Evolutionary conservation across 2,329 filamentous ascomycete species (phyloP).

Genomic region (Fusarium irregulare): DNA sequence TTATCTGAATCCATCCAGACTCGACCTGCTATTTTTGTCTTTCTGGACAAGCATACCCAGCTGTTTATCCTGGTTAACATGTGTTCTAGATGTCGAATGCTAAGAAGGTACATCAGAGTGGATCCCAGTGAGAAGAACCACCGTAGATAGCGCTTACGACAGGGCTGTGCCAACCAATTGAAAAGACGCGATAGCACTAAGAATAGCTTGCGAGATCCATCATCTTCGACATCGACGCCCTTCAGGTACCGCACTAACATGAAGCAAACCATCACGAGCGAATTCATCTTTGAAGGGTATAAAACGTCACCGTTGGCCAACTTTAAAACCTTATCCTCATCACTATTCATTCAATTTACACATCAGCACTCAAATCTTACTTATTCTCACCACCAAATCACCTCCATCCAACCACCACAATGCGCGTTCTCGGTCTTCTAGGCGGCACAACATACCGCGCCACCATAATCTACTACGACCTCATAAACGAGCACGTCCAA

Average conservation of each 20-base stretch:
- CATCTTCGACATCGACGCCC: neutral
- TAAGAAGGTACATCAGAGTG: fast-evolving
- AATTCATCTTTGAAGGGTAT: neutral
- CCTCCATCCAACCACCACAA: neutral
- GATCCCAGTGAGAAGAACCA: fast-evolving
- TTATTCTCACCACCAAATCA: neutral
- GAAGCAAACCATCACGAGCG: neutral
- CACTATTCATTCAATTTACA: neutral
- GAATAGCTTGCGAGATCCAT: neutral
- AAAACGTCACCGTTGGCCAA: neutral
- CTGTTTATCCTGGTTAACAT: neutral
- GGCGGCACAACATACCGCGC: slow-evolving; percentile 11
- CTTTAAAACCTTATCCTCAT: neutral
- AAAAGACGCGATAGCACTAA: neutral
- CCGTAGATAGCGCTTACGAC: neutral
- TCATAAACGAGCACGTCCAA: slow-evolving; percentile 16
- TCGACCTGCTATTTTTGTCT: neutral
- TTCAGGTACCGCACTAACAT: neutral
- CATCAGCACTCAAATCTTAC: neutral
- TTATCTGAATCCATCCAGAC: neutral
- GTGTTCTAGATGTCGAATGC: neutral
- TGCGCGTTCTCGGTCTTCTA: slow-evolving; percentile 11
- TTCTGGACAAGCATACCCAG: neutral
- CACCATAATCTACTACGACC: slow-evolving; percentile 6
- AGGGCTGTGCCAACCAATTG: neutral